Percentiles rank a stretch among this genome's conserved stretches.
Evolutionary conservation across 257 asterid species (phyloP).

Genomic region (Anisodus acutangulus): DNA sequence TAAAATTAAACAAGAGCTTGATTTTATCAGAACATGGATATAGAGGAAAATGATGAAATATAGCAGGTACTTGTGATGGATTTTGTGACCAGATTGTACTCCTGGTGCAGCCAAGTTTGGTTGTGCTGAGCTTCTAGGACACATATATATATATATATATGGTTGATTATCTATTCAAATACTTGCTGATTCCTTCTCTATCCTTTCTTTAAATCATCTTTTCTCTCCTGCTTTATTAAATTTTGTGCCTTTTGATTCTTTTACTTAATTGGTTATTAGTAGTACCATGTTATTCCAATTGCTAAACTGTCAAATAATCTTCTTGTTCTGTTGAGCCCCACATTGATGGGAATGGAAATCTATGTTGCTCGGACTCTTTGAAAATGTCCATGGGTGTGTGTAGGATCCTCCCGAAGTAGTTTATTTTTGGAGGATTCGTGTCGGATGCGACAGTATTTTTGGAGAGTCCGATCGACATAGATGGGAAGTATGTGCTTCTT

Average conservation of each 20-base stretch:
- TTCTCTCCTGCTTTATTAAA: not conserved
- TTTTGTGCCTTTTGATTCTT: not conserved
- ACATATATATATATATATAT: not conserved
- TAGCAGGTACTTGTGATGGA: slow-evolving; percentile 40
- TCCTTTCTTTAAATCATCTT: not conserved
- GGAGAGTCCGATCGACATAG: too few species aligned
- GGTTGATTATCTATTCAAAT: slow-evolving; percentile 23
- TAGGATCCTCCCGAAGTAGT: too few species aligned
- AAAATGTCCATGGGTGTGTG: too few species aligned
- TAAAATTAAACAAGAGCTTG: too few species aligned
- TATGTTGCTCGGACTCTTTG: too few species aligned
- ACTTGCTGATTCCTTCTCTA: slow-evolving; percentile 33
- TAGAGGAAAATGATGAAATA: slow-evolving; percentile 37
- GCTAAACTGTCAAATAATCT: not conserved
- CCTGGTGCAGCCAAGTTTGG: slow-evolving; percentile 30
- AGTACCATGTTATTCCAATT: not conserved
- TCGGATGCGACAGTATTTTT: too few species aligned
- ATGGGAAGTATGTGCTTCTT: not conserved
- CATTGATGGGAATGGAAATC: too few species aligned
- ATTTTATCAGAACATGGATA: not conserved
- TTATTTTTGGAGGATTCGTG: too few species aligned
- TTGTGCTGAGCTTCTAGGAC: slow-evolving; percentile 37
- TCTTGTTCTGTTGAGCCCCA: not conserved
- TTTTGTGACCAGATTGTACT: slow-evolving; percentile 29
- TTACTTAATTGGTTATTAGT: too few species aligned